Evolutionary conservation across 1,284 basidiomycete species (phyloP).

Genomic region (Tilletiaria anomala): DNA sequence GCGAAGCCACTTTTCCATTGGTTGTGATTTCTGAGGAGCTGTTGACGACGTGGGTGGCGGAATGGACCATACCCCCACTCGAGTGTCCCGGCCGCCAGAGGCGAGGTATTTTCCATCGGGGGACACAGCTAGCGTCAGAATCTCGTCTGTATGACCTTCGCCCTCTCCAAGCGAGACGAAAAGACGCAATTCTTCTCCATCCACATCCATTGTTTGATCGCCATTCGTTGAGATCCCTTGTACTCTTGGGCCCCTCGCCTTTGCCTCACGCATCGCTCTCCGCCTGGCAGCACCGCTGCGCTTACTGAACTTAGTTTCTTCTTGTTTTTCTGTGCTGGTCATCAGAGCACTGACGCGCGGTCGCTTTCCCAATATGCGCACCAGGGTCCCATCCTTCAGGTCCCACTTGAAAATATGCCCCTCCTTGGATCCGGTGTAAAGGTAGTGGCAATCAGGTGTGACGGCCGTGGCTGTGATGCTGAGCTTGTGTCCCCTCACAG

Average conservation of each 20-base stretch:
- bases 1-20: slow-evolving; percentile 50
- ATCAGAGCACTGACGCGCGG: not conserved
- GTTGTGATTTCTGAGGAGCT: not conserved
- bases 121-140: slow-evolving; percentile 67
- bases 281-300: slow-evolving; percentile 15
- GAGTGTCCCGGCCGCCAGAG: slow-evolving; percentile 69
- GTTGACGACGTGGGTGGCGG: not conserved
- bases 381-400: slow-evolving; percentile 27
- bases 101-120: slow-evolving; percentile 71
- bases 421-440: slow-evolving; percentile 42
- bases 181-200: slow-evolving; percentile 44
- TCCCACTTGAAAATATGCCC: slow-evolving; percentile 32
- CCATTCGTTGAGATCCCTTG: no score
- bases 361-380: slow-evolving; percentile 4
- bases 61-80: slow-evolving; percentile 27
- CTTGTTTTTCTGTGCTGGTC: not conserved
- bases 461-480: slow-evolving; percentile 62
- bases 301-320: no score
- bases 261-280: slow-evolving; percentile 7
- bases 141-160: slow-evolving; percentile 68
- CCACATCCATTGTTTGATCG: no score
- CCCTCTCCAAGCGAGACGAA: slow-evolving; percentile 27
- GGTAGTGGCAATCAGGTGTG: slow-evolving; percentile 52
- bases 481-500: slow-evolving; percentile 58
- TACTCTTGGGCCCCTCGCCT: slow-evolving; percentile 2